Evolutionary conservation across 768 basidiomycete species (phyloP).

Genomic region (Phlebiopsis flavidoalba): DNA sequence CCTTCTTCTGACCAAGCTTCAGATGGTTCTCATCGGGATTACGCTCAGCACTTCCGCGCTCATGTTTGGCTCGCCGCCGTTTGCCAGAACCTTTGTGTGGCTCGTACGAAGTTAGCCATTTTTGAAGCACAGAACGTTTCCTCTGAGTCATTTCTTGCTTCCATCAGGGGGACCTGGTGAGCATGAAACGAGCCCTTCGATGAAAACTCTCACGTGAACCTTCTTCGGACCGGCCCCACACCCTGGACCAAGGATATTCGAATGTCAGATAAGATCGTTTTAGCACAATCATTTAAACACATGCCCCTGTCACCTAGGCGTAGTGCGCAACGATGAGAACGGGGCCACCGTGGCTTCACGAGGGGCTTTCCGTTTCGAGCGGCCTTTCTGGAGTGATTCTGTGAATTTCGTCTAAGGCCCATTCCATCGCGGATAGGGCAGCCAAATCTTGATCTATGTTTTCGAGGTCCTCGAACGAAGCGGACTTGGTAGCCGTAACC

Average conservation of each 20-base stretch:
- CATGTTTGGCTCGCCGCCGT: slow-evolving; percentile 50
- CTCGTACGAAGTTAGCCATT: slow-evolving; percentile 72
- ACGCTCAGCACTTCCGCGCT: slow-evolving; percentile 50
- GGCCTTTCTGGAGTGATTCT: slow-evolving; percentile 75
- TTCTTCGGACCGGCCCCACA: slow-evolving; percentile 63
- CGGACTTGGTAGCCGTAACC: slow-evolving; percentile 89
- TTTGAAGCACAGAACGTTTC: slow-evolving; percentile 59
- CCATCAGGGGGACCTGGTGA: slow-evolving; percentile 86
- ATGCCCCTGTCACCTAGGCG: slow-evolving; percentile 81
- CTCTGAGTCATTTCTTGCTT: slow-evolving; percentile 55
- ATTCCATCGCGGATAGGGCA: slow-evolving; percentile 74
- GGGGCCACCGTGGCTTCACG: slow-evolving; percentile 89
- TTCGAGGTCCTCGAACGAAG: slow-evolving; percentile 63
- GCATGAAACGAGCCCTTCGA: slow-evolving; percentile 81
- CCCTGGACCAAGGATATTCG: slow-evolving; percentile 30
- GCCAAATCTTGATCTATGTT: slow-evolving; percentile 78
- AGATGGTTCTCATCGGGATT: slow-evolving; percentile 42
- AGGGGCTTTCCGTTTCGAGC: slow-evolving; percentile 75
- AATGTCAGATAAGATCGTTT: neutral
- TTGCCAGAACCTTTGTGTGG: slow-evolving; percentile 63
- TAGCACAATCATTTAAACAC: neutral
- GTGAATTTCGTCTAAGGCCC: slow-evolving; percentile 69
- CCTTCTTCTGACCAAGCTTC: slow-evolving; percentile 66
- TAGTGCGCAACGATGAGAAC: slow-evolving; percentile 80
- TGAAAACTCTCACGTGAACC: slow-evolving; percentile 61